Conservation (phyloP, 1,284 basidiomycete genomes). For the Sanghuangporus sanghuang region DNA sequence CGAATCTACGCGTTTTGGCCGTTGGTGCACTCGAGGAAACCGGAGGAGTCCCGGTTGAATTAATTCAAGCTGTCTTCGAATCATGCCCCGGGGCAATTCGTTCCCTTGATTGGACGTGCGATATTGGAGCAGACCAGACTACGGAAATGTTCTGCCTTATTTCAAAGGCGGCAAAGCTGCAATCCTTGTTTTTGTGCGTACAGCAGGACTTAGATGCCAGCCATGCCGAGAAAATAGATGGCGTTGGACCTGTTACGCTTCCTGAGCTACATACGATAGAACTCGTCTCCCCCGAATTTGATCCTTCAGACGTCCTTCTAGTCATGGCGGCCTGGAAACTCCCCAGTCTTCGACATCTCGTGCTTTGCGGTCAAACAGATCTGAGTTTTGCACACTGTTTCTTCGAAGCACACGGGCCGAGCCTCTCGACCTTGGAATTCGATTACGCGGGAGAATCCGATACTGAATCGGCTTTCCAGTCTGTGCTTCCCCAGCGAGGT, state of each 20-base stretch:
- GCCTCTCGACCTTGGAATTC: conserved; percentile 11
- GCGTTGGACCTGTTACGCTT: background rate
- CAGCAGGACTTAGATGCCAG: background rate
- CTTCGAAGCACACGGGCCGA: conserved; percentile 10
- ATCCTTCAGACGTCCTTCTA: conserved; percentile 6
- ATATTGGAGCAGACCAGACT: conserved; percentile 2
- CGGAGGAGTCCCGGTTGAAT: conserved; percentile 7
- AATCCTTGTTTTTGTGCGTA: conserved; percentile 10
- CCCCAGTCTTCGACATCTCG: conserved; percentile 6
- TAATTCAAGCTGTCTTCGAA: conserved; percentile 12
- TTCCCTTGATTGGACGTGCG: conserved; percentile 14
- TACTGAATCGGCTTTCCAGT: background rate
- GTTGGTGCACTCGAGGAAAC: conserved; percentile 10
- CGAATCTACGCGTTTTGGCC: conserved; percentile 13
- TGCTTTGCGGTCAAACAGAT: conserved; percentile 8
- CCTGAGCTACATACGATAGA: conserved; percentile 13
- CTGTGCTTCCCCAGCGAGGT: background rate
- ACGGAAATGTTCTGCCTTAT: conserved; percentile 6
- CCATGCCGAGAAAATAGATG: background rate
- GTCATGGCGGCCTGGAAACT: conserved; percentile 11
- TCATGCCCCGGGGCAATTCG: conserved; percentile 9
- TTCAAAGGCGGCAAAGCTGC: background rate
- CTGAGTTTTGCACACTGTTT: background rate
- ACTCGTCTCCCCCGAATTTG: conserved; percentile 9
- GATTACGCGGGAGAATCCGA: conserved; percentile 10